Conservation (phyloP, 2,329 filamentous ascomycete genomes). For the Trichoderma sp. region DNA sequence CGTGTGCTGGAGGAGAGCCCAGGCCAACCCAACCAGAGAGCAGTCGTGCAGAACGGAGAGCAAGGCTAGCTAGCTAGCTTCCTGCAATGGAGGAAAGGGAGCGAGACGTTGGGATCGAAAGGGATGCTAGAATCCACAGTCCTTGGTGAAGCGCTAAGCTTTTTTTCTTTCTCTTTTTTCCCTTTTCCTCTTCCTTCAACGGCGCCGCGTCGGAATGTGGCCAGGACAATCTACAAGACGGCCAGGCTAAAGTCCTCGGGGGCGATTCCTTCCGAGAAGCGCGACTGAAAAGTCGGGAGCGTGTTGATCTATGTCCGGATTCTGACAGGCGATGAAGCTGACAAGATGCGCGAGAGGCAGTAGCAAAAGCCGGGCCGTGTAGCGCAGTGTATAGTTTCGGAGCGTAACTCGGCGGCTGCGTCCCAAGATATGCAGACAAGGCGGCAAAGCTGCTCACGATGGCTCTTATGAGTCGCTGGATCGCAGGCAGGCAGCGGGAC, state of each 20-base stretch:
- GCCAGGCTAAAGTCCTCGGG: not conserved
- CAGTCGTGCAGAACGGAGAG: not conserved
- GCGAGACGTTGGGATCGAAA: not conserved
- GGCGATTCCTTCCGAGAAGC: not conserved
- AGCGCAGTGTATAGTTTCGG: not conserved
- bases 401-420: slow-evolving; percentile 20
- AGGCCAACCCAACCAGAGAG: slow-evolving; percentile 8
- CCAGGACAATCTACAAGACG: not conserved
- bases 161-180: not conserved
- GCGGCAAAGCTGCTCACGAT: slow-evolving; percentile 10
- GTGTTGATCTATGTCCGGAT: not conserved
- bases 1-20: not conserved
- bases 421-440: slow-evolving; percentile 17
- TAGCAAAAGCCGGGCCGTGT: slow-evolving; percentile 7
- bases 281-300: not conserved
- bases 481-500: not conserved
- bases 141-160: not conserved
- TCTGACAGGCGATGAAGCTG: not conserved
- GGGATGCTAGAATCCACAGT: not conserved
- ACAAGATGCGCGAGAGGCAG: slow-evolving; percentile 9
- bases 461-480: slow-evolving; percentile 16
- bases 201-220: not conserved
- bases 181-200: not conserved
- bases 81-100: not conserved
- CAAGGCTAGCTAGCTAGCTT: not conserved